phyloP scores from a whole-genome alignment of 805 yeast species.

The Nakazawaea anatomiae region DNA sequence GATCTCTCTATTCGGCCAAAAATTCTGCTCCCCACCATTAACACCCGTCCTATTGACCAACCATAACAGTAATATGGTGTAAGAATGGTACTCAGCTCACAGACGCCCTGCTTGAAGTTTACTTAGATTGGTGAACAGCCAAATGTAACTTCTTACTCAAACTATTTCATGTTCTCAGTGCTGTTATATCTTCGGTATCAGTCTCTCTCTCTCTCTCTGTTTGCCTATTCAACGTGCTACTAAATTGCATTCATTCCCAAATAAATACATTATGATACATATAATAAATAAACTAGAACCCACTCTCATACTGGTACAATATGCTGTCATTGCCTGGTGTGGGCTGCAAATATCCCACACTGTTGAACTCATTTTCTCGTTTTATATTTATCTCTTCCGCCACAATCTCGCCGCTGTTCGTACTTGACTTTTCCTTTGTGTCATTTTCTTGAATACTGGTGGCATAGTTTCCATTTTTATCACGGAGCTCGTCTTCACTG shows the following conservation, averaged over 20 bases:
- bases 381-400: conserved; percentile 2
- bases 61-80: no score
- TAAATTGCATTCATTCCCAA: not conserved
- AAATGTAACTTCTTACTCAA: no score
- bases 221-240: not conserved
- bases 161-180: no score
- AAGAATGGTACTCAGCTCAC: no score
- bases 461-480: not conserved
- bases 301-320: conserved; percentile 6
- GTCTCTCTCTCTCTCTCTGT: no score
- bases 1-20: no score
- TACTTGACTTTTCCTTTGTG: not conserved
- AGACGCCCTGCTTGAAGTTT: no score
- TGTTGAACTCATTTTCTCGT: conserved; percentile 4
- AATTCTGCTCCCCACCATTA: no score
- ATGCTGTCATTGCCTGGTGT: not conserved
- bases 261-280: conserved; percentile 2
- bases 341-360: not conserved
- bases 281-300: conserved; percentile 1
- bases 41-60: no score
- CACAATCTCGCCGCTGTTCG: not conserved
- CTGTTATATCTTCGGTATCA: no score
- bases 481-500: not conserved
- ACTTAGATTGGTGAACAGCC: no score
- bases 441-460: not conserved